Percentiles rank a stretch among this genome's conserved stretches.
Evolutionary conservation across 805 yeast species (phyloP).

Genomic region (Teunomyces tritomae): DNA sequence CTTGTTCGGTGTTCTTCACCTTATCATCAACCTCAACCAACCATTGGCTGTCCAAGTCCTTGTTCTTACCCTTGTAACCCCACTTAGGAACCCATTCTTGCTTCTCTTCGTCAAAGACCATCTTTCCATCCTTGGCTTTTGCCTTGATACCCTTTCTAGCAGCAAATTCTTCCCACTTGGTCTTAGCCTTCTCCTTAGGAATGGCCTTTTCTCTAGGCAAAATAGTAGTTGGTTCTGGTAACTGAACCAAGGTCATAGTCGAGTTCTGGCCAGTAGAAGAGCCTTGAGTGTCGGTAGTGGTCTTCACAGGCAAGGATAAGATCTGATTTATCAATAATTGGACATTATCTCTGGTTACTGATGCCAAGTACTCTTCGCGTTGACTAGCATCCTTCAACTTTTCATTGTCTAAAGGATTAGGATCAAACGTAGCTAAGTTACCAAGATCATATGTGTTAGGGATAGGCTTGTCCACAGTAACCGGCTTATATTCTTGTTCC

Average conservation of each 20-base stretch:
- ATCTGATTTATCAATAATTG: conserved; percentile 90
- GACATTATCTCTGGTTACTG: conserved; percentile 83
- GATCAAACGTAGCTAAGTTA: conserved; percentile 83
- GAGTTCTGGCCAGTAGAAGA: conserved; percentile 62
- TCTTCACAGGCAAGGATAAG: conserved; percentile 82
- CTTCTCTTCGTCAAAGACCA: conserved; percentile 82
- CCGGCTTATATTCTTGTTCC: conserved; percentile 51
- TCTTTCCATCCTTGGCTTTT: conserved; percentile 85
- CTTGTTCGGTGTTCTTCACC: conserved; percentile 49
- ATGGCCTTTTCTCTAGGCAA: conserved; percentile 94
- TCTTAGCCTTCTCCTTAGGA: conserved; percentile 88
- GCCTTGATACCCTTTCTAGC: conserved; percentile 90
- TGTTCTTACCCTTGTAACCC: conserved; percentile 96
- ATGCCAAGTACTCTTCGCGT: conserved; percentile 62
- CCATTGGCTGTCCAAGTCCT: conserved; percentile 88
- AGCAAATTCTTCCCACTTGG: conserved; percentile 97
- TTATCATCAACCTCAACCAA: conserved; percentile 88
- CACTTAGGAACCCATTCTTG: conserved; percentile 98
- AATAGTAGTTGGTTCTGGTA: conserved; percentile 79
- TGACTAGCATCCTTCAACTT: conserved; percentile 52
- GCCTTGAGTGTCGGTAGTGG: conserved; percentile 72
- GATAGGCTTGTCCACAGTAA: conserved; percentile 85
- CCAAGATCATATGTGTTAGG: conserved; percentile 91
- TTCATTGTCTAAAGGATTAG: conserved; percentile 74
- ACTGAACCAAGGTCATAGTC: conserved; percentile 74